A percentile compares a stretch with the other conserved stretches of the same genome.
Conservation (phyloP, 2,329 filamentous ascomycete species). For the Teratosphaeria zuluensis region DNA sequence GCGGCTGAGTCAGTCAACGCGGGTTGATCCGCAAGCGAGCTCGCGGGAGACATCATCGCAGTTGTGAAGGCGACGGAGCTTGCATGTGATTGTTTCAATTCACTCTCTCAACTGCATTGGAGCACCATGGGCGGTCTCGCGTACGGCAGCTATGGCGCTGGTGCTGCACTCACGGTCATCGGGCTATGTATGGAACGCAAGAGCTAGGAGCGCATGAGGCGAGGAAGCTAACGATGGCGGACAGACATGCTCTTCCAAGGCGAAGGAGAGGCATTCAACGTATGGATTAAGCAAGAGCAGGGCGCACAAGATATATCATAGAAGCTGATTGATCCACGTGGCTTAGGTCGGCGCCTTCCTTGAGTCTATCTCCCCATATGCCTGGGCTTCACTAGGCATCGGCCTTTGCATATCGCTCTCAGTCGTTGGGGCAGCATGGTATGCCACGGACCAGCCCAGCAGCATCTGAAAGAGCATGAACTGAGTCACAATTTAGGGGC, state of each 20-base stretch:
- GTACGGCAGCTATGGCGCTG: constrained; percentile 28
- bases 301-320: not conserved
- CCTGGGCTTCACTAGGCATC: constrained; percentile 86
- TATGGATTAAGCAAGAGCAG: constrained; percentile 33
- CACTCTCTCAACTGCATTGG: not conserved
- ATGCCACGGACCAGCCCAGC: constrained; percentile 6
- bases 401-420: constrained; percentile 91
- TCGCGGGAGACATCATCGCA: not conserved
- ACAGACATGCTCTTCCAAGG: constrained; percentile 98
- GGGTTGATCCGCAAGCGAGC: not conserved
- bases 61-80: not conserved
- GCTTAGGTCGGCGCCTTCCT: constrained; percentile 83
- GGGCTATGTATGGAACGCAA: constrained; percentile 26
- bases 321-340: constrained; percentile 1
- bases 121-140: constrained; percentile 24
- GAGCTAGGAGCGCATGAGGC: constrained; percentile 1
- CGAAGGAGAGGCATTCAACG: constrained; percentile 92
- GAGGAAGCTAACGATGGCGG: constrained; percentile 15
- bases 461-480: constrained; percentile 10
- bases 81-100: not conserved
- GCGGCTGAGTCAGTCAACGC: not conserved
- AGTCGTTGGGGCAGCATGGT: constrained; percentile 96
- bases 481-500: constrained; percentile 53
- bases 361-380: constrained; percentile 86
- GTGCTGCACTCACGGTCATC: constrained; percentile 25